Evolutionary conservation across 1,284 basidiomycete genomes (phyloP).

Genomic region (Microbotryum saponariae): DNA sequence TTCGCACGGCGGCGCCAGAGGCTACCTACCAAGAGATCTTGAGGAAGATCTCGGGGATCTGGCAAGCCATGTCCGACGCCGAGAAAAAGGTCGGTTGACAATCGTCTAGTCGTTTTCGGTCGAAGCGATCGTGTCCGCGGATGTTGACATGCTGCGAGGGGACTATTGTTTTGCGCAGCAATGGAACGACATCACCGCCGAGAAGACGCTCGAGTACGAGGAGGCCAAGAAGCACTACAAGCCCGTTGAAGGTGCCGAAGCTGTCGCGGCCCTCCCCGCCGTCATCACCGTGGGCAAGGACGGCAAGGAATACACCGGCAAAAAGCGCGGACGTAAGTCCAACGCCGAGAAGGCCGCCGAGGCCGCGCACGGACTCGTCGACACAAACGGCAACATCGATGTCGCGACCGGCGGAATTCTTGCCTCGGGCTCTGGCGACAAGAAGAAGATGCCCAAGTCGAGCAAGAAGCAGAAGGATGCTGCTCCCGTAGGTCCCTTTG

Average conservation of each 20-base stretch:
- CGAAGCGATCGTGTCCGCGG: not conserved
- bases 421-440: slow-evolving; percentile 16
- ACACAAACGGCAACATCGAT: slow-evolving; percentile 5
- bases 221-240: slow-evolving; percentile 24
- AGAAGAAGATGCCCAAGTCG: slow-evolving; percentile 11
- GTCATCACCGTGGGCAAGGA: slow-evolving; percentile 9
- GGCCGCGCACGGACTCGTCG: slow-evolving; percentile 2
- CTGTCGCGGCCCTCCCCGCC: not conserved
- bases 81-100: slow-evolving; percentile 59
- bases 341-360: slow-evolving; percentile 24
- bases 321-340: slow-evolving; percentile 31
- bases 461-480: not conserved
- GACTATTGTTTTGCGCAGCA: slow-evolving; percentile 6
- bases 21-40: slow-evolving; percentile 67
- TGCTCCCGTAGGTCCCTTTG: not conserved
- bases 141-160: not conserved
- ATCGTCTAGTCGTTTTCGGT: no score
- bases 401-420: slow-evolving; percentile 14
- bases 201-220: slow-evolving; percentile 20
- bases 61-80: slow-evolving; percentile 59
- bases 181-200: slow-evolving; percentile 21
- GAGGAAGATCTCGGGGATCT: slow-evolving; percentile 61
- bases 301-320: slow-evolving; percentile 25
- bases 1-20: slow-evolving; percentile 58
- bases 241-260: not conserved